These are phyloP conservation scores for Rhodotorula babjevae DNA, from an alignment of 768 basidiomycete genomes.

Conservation along the genomic window DNA sequence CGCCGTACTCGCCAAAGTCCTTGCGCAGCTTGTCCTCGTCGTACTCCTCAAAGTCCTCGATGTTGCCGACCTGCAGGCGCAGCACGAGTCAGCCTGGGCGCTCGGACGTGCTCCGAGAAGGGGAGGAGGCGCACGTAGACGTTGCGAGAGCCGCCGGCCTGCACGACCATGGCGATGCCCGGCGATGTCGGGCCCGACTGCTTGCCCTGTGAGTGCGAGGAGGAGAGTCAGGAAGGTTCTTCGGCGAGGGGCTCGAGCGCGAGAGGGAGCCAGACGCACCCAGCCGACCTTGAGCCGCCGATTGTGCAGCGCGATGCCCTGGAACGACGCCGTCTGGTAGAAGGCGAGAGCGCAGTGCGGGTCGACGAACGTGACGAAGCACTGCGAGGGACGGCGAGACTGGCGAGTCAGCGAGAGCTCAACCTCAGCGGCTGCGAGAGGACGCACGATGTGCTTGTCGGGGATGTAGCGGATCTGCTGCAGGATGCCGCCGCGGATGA, in stretches of 20 bases:
- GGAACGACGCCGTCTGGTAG: constrained; percentile 83
- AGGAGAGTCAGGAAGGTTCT: too few species aligned
- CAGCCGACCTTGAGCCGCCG: constrained; percentile 93
- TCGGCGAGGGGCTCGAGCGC: too few species aligned
- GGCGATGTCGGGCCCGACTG: constrained; percentile 81
- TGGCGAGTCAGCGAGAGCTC: constrained; percentile 47
- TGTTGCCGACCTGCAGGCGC: constrained; percentile 44
- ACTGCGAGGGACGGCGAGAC: not conserved
- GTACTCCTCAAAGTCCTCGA: constrained; percentile 91
- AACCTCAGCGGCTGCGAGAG: not conserved
- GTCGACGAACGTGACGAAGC: constrained; percentile 78
- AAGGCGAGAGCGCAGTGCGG: constrained; percentile 88
- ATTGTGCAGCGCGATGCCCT: constrained; percentile 86
- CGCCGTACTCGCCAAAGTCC: constrained; percentile 93
- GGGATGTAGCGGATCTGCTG: constrained; percentile 93
- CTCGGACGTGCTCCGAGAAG: not conserved
- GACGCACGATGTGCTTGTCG: constrained; percentile 78
- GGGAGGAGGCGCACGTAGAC: constrained; percentile 57
- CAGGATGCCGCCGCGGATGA: constrained; percentile 90
- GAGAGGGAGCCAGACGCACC: constrained; percentile 44
- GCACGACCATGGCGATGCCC: constrained; percentile 77
- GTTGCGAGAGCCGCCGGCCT: constrained; percentile 88
- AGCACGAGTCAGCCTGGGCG: not conserved
- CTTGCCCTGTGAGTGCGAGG: constrained; percentile 71
- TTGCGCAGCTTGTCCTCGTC: constrained; percentile 80